phyloP scores from a whole-genome alignment of 2,329 filamentous ascomycete genomes.

The Epichloe brachyelytri region DNA sequence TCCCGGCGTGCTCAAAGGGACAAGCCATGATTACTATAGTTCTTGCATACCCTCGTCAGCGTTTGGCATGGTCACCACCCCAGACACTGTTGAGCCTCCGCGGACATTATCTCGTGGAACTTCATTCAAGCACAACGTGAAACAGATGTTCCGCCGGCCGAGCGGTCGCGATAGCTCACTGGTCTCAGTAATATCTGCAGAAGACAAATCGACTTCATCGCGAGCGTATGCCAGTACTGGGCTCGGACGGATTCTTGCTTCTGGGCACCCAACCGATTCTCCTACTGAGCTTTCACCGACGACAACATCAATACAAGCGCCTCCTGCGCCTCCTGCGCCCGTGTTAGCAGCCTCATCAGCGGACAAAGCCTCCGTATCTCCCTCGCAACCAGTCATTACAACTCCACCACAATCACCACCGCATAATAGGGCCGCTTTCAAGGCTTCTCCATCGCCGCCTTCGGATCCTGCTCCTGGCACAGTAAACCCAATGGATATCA shows the following conservation, averaged over 20 bases:
- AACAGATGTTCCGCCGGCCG: conserved; percentile 23
- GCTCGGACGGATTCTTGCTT: conserved; percentile 3
- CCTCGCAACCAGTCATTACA: background rate
- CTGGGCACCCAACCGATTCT: conserved; percentile 15
- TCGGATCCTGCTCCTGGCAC: conserved; percentile 29
- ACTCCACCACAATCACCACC: conserved; percentile 2
- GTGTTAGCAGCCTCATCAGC: conserved; percentile 8
- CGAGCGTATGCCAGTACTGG: background rate
- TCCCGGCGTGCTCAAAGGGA: conserved; percentile 20
- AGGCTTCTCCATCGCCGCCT: conserved; percentile 18
- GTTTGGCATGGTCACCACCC: conserved; percentile 24
- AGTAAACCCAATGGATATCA: conserved; percentile 41
- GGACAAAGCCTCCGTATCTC: background rate
- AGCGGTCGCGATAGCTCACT: conserved; percentile 19
- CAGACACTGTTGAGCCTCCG: conserved; percentile 6
- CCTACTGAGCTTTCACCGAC: conserved; percentile 16
- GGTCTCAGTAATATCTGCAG: conserved; percentile 9
- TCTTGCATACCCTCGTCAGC: conserved; percentile 27
- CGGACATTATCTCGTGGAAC: conserved; percentile 19
- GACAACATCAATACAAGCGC: conserved; percentile 4
- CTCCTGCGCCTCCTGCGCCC: conserved; percentile 1
- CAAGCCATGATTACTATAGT: conserved; percentile 29
- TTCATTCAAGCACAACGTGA: conserved; percentile 23
- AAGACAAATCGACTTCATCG: conserved; percentile 4
- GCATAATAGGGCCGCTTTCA: conserved; percentile 4